Base-by-base conservation (phyloP, 768 basidiomycete species). In the Suillus lakei region DNA sequence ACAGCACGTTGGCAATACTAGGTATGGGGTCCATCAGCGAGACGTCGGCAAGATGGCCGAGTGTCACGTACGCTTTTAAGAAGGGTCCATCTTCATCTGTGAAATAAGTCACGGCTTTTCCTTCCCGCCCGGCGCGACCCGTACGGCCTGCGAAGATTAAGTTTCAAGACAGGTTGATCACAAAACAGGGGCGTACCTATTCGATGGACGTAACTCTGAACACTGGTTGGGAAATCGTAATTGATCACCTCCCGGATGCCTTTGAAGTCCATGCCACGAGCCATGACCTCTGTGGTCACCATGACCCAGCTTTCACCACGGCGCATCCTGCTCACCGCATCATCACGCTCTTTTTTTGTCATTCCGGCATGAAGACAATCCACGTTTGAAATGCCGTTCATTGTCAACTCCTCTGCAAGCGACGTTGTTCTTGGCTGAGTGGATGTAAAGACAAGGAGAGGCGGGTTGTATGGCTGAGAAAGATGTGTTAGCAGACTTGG, bases 241-340 rank as follows among this genome's bases (percentile, higher is more conserved):
- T 98, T 99, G 73, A 99, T 91, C 12, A 99, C 96, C 73, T 98
- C 93, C 65, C 89, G 83, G 60, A 97, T 88, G 12, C 96, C 96
- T 76, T 91, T 92, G 82, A 99, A 99, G 74, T 99, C 98, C 91
- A 99, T 96, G 4, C 98, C 98, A 70, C 98, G 86, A 28, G 95
- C 95, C 93, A 99, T 93, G 60, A 99, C 93, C 76, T 99, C 98
- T 28, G 98, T 99, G 69, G 91, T 93, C 54, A 99, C 86, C 86
- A 99, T 87, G 39, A 96, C 88, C 98, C 98, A 99, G 66, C 93
- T 91, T 74, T 93, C 87, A 0, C 96, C 98, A 70, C 83, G 84
- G 32, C 93, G 89, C 90, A 99, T 97, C 39, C 91, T 86, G 46
- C 84, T 82, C 12, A 98, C 84, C 21, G 92, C 88, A 71, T 96